These are phyloP conservation scores for Phyllosticta capitalensis DNA, from an alignment of 2,329 filamentous ascomycete species.

Conservation along the genomic window DNA sequence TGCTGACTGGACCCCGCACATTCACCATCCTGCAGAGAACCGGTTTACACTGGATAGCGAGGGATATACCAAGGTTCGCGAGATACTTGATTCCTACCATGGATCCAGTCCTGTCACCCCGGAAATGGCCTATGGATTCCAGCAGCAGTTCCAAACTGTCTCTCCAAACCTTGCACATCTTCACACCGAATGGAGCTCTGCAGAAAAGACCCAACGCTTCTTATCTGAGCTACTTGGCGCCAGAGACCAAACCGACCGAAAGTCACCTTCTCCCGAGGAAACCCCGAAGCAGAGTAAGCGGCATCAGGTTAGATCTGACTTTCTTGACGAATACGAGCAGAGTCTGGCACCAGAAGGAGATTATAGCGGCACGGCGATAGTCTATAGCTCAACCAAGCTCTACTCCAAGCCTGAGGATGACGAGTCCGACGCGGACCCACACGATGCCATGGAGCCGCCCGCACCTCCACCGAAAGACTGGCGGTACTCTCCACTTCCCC, in stretches of 20 bases:
- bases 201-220: conserved; percentile 45
- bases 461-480: conserved; percentile 35
- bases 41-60: conserved; percentile 25
- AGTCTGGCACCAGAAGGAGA: conserved; percentile 18
- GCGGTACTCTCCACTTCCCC: conserved; percentile 20
- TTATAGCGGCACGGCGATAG: conserved; percentile 27
- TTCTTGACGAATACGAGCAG: conserved; percentile 11
- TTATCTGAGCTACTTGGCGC: conserved; percentile 24
- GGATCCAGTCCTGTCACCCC: conserved; percentile 27
- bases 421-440: conserved; percentile 2
- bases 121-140: conserved; percentile 30
- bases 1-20: conserved; percentile 19
- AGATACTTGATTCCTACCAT: conserved; percentile 33
- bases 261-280: conserved; percentile 2
- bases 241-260: not conserved
- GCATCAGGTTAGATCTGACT: conserved; percentile 18
- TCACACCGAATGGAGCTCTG: conserved; percentile 41
- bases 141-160: conserved; percentile 34
- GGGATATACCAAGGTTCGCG: conserved; percentile 35
- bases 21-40: conserved; percentile 16
- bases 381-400: conserved; percentile 19
- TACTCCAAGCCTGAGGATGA: conserved; percentile 5
- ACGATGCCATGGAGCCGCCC: conserved; percentile 22
- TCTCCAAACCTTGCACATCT: conserved; percentile 45
- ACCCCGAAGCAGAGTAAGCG: conserved; percentile 14